Evolutionary conservation across 345 rosid genomes (phyloP).

Genomic region (Eucalyptus viminalis): DNA sequence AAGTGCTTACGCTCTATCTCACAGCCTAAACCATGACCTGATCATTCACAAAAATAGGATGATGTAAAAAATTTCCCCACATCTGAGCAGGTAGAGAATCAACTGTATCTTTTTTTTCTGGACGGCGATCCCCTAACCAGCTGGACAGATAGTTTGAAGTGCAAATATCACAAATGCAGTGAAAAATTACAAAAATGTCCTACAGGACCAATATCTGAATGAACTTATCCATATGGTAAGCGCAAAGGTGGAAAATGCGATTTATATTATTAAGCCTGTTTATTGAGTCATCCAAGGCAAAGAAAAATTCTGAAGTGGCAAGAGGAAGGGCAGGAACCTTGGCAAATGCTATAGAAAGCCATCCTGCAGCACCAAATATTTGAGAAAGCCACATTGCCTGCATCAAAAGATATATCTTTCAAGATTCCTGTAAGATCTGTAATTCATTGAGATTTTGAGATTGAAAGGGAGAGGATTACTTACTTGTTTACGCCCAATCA

Average conservation of each 20-base stretch:
- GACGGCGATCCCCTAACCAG: background rate
- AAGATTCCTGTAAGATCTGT: background rate
- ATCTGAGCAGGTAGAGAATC: background rate
- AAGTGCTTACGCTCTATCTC: background rate
- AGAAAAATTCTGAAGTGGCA: background rate
- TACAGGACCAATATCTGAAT: background rate
- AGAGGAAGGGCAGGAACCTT: constrained; percentile 4
- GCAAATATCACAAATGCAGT: background rate
- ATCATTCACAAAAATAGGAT: background rate
- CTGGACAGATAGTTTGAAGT: background rate
- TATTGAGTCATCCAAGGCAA: background rate
- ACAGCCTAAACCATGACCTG: background rate
- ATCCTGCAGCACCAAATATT: constrained; percentile 26
- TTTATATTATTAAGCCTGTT: background rate
- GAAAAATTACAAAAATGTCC: background rate
- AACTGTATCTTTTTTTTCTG: background rate
- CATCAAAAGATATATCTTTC: background rate
- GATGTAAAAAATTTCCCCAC: background rate
- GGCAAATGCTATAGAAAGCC: constrained; percentile 42
- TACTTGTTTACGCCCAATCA: background rate
- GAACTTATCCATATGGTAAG: background rate
- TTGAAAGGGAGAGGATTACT: background rate
- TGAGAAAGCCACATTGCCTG: constrained; percentile 63
- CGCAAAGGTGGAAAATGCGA: background rate
- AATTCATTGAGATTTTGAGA: background rate